Evolutionary conservation across 768 basidiomycete genomes (phyloP), one percentile per base, ranked within the genome.

Genomic region (Mycena haematopus): DNA sequence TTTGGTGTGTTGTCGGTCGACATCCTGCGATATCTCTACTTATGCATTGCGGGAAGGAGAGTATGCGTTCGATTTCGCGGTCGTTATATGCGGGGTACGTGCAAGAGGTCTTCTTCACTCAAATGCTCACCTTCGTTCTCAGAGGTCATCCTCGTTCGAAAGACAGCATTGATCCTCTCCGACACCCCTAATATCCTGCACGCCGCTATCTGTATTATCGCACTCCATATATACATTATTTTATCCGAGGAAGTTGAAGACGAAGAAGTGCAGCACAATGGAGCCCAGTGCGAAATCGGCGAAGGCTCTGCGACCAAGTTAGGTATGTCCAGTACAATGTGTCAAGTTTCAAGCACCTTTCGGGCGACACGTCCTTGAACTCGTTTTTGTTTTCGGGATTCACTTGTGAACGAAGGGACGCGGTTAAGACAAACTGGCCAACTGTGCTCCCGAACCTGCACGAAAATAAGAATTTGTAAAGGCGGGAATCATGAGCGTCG

Each of bases 201-300:
- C 47, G 21, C n/a, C 8, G n/a, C n/a, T n/a, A 35, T 57, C 29
- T 60, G 52, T 67, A 58, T 22, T 66, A 51, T 63, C 46, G 65
- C 51, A 54, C 44, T 35, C 50, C 50, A 36, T 44, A 45, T 62
- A 60, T 68, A 66, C 65, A 69, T 66, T 52, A 62, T 55, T 70
- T 77, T 73, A 99, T 75, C 96, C 97, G 15, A 99, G 84, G 84
- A 97, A 99, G 78, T 98, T 98, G 84, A 89, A 98, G 63, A 97
- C 96, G 75, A 99, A 99, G 81, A 98, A 95, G 76, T 99, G 97
- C 35, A 99, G 82, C 40, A 99, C 88, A 65, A 99, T 89, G 3
- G 94, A 96, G n/a, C 95, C 95, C 47, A 96, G 75, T 27, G 91
- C 92, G 72, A 98, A 99, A 72, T 99, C 97, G 47, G 93, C 96